Base-by-base conservation (phyloP, 2,329 filamentous ascomycete species). In the Fusarium equiseti region DNA sequence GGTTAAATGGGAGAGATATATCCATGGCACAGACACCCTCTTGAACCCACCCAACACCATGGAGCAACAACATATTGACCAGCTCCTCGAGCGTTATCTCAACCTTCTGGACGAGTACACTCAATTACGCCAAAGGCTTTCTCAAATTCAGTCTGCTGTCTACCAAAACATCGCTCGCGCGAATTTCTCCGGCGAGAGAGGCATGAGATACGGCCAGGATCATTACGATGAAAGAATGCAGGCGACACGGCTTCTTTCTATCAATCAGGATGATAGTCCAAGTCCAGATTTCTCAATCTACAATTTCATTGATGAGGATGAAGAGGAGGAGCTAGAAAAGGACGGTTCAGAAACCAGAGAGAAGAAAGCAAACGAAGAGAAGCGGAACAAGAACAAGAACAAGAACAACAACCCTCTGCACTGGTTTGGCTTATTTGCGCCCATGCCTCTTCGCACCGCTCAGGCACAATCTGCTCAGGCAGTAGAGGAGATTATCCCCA, bases 191-290 rank as follows among this genome's bases (percentile, higher is more conserved):
- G 88, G 88, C n/a, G 84, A 88, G 76, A 83, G 87, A 15, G 87
- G 90, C 32, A 78, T 88, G 66, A 84, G 88, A 44, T 94, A 91
- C 77, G 92, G 91, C 5, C 86, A 84, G 68, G 90, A 93, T 73
- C 87, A 88, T 75, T 95, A 92, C 77, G 91, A 95, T 78, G 87
- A 89, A 70, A 86, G 92, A 49, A 93, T 93, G 89, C 89, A 89
- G 76, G 90, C 91, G 5, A 80, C 79, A 24, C 81, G 87, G 55
- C 78, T 80, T 57, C 72, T 90, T 31, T 52, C 50, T 11, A 73
- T 78, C 10, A 35, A 58, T 6, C 61, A 63, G 20, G 61, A 71
- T 20, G 63, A 63, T 20, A 43, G 43, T 27, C 44, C 67, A 48
- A n/a, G 31, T 53, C 66, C 74, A 8, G 50, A 20, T 4, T 80